These are phyloP conservation scores for Schizosaccharomyces cryophilus DNA, from an alignment of 805 yeast genomes.

Conservation along the genomic window DNA sequence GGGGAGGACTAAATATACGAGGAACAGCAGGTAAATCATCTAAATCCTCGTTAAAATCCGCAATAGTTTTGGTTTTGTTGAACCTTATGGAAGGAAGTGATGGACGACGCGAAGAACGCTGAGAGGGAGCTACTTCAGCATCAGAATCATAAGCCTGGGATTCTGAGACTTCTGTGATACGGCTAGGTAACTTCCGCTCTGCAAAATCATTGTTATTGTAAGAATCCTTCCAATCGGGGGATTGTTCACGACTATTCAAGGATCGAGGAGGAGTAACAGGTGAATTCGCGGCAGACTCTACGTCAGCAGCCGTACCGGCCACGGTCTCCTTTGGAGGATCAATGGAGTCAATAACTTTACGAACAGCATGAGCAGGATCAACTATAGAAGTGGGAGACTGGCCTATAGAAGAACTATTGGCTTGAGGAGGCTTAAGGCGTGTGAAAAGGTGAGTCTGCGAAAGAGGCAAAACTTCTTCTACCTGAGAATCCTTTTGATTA, in stretches of 20 bases:
- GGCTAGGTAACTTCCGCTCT: background rate
- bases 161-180: background rate
- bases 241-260: background rate
- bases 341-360: background rate
- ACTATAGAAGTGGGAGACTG: constrained; percentile 1
- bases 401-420: background rate
- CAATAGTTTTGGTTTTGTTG: background rate
- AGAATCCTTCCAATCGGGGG: background rate
- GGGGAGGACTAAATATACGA: background rate
- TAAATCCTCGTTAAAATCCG: background rate
- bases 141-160: background rate
- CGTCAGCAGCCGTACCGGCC: background rate
- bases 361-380: constrained; percentile 4
- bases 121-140: background rate
- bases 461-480: too few relatives aligned
- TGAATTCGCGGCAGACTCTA: background rate
- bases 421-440: background rate
- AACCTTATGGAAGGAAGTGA: background rate
- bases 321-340: background rate
- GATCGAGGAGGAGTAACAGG: background rate
- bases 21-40: background rate
- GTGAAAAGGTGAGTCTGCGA: background rate
- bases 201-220: background rate
- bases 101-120: background rate
- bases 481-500: background rate